Conservation (phyloP, 108 stramenopile genomes). For the Asterionellopsis glacialis region DNA sequence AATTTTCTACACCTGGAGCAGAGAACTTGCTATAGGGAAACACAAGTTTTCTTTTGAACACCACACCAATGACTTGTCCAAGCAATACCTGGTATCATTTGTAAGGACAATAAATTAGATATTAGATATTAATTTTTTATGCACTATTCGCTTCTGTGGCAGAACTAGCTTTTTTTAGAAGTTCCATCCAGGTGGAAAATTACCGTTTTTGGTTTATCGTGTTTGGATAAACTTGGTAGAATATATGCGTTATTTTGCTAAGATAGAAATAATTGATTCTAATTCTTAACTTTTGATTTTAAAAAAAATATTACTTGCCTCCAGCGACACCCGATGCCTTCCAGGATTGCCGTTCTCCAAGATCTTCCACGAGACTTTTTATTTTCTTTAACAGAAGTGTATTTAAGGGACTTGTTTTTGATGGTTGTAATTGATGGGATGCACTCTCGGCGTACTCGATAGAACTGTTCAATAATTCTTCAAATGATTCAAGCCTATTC, state of each 20-base stretch:
- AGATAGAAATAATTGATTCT: not conserved
- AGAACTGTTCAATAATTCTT: slow-evolving; percentile 59
- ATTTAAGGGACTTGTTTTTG: slow-evolving; percentile 41
- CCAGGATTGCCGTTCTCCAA: slow-evolving; percentile 25
- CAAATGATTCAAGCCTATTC: slow-evolving; percentile 69
- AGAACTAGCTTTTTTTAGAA: not conserved
- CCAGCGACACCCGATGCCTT: not conserved
- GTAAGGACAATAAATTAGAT: no score
- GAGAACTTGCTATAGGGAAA: no score
- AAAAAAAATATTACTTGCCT: not conserved
- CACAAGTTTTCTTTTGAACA: no score
- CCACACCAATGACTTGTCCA: no score
- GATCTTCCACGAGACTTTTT: slow-evolving; percentile 39
- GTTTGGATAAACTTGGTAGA: no score
- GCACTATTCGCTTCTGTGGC: no score
- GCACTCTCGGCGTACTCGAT: slow-evolving; percentile 80
- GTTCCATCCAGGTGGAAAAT: no score
- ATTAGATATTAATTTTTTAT: no score
- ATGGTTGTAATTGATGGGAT: slow-evolving; percentile 55
- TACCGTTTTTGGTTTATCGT: no score
- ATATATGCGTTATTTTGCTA: no score
- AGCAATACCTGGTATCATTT: no score
- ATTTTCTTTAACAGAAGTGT: slow-evolving; percentile 54
- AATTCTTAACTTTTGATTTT: not conserved
- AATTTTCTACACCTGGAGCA: no score